These are phyloP conservation scores for Aspergillus hancockii DNA, from an alignment of 495 filamentous ascomycete species.

Conservation along the genomic window DNA sequence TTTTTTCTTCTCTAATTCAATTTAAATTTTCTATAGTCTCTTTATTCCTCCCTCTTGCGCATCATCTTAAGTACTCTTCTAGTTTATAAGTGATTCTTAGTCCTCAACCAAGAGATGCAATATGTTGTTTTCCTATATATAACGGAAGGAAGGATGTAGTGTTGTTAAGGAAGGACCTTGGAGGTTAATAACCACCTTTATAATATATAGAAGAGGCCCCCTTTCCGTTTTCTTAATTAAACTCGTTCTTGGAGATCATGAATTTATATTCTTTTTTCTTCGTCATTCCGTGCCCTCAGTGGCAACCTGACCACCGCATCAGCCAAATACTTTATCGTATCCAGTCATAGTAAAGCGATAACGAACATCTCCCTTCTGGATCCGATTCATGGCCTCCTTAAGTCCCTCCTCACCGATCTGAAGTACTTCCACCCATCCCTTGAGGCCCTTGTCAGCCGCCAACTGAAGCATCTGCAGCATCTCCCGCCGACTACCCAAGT, in stretches of 20 bases:
- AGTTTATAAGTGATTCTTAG: too few species aligned
- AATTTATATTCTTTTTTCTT: background rate
- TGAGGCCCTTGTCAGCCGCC: slow-evolving; percentile 77
- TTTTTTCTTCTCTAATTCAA: background rate
- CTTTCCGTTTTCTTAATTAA: too few species aligned
- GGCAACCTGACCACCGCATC: slow-evolving; percentile 24
- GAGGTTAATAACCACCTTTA: too few species aligned
- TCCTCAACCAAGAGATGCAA: too few species aligned
- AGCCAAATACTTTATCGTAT: slow-evolving; percentile 63
- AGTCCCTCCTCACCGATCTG: slow-evolving; percentile 69
- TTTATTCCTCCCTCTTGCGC: background rate
- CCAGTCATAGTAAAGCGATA: slow-evolving; percentile 67
- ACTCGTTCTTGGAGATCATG: too few species aligned
- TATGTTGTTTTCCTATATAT: too few species aligned
- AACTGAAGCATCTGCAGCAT: slow-evolving; percentile 81
- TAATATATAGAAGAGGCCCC: too few species aligned
- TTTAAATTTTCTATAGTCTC: too few species aligned
- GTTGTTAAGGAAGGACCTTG: too few species aligned
- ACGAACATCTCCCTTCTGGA: slow-evolving; percentile 70
- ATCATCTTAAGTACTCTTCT: background rate
- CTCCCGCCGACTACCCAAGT: slow-evolving; percentile 80
- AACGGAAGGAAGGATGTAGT: too few species aligned
- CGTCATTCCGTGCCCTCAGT: background rate
- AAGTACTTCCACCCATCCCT: slow-evolving; percentile 79
- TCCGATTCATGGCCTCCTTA: slow-evolving; percentile 63